Evolutionary conservation across 805 yeast species (phyloP).

Genomic region (Lachancea nothofagi): DNA sequence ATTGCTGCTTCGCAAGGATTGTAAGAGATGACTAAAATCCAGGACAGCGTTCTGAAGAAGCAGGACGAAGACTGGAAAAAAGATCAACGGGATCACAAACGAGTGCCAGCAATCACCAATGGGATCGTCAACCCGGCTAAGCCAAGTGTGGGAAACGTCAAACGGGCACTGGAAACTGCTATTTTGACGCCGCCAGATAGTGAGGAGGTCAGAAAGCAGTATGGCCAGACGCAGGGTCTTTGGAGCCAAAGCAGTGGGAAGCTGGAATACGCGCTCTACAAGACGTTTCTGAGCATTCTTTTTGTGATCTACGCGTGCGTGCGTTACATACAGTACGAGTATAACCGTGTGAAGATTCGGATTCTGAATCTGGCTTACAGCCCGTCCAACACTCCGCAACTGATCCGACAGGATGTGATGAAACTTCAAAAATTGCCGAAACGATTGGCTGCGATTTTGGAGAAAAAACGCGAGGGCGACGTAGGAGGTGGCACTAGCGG

Average conservation of each 20-base stretch:
- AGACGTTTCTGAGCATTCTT: constrained; percentile 44
- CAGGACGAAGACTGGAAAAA: constrained; percentile 1
- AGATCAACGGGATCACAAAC: constrained; percentile 1
- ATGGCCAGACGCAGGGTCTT: background rate
- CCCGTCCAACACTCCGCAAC: constrained; percentile 71
- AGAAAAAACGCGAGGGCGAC: constrained; percentile 65
- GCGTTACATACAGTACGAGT: constrained; percentile 47
- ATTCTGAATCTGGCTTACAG: constrained; percentile 60
- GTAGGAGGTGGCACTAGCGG: constrained; percentile 90
- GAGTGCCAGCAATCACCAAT: constrained; percentile 11
- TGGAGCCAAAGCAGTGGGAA: constrained; percentile 17
- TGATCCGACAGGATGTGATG: constrained; percentile 77
- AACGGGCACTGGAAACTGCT: constrained; percentile 5
- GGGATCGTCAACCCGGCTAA: constrained; percentile 5
- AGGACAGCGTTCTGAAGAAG: constrained; percentile 1
- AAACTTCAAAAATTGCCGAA: constrained; percentile 72
- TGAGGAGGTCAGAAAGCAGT: constrained; percentile 2
- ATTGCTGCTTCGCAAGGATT: no score
- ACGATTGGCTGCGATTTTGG: constrained; percentile 69
- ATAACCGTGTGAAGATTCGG: constrained; percentile 50
- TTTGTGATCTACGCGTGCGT: constrained; percentile 53
- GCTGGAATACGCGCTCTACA: constrained; percentile 35
- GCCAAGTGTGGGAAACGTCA: constrained; percentile 7
- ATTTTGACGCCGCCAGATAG: constrained; percentile 3
- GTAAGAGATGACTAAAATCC: constrained; percentile 4